Conservation (phyloP, 164 flowering plant species). For the Echeveria elegans region DNA sequence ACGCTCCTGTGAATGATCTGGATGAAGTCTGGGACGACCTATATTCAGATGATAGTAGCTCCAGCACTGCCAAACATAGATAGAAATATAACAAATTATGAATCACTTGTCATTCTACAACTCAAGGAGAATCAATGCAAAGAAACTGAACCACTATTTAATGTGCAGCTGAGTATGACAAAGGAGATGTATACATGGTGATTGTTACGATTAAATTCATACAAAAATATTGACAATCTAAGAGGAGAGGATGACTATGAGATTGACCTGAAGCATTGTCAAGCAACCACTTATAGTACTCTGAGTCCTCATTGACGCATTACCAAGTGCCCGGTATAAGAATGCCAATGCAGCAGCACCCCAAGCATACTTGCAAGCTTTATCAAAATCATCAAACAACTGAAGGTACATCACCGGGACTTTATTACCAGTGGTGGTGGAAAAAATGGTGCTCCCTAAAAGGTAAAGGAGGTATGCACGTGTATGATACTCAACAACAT, state of each 20-base stretch:
- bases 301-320: constrained; percentile 59
- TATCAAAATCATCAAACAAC: constrained; percentile 53
- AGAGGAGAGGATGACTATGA: neutral
- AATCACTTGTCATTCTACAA: no score
- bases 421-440: constrained; percentile 69
- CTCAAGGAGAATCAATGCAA: no score
- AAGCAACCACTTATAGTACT: constrained; percentile 72
- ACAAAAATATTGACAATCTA: neutral
- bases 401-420: constrained; percentile 77
- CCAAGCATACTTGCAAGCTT: constrained; percentile 61
- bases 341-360: constrained; percentile 72
- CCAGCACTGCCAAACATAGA: constrained; percentile 73
- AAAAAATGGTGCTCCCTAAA: constrained; percentile 69
- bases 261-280: constrained; percentile 54
- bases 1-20: constrained; percentile 42
- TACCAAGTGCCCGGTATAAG: constrained; percentile 66
- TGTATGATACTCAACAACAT: constrained; percentile 40
- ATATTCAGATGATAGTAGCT: constrained; percentile 62
- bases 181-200: neutral
- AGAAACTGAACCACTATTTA: no score
- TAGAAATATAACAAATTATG: neutral
- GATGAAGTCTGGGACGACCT: constrained; percentile 57
- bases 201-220: neutral
- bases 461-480: constrained; percentile 65
- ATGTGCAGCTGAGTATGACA: neutral